phyloP scores from a whole-genome alignment of 192 early-diverging fungal species.

The Dissophora ornata region DNA sequence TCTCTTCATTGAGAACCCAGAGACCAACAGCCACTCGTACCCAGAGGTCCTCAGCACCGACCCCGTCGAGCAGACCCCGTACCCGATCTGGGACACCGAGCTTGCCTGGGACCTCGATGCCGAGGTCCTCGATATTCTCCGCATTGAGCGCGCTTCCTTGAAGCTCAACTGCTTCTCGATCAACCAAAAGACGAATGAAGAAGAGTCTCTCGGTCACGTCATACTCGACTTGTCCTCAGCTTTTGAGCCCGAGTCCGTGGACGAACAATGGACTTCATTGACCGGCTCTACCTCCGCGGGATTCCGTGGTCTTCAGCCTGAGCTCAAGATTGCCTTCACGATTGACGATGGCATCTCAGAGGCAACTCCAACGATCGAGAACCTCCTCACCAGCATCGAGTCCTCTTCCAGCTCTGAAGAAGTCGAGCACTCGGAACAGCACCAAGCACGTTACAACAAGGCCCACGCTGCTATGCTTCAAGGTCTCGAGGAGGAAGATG shows the following conservation, averaged over 20 bases:
- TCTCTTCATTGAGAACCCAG: slow-evolving; percentile 54
- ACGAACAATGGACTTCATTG: slow-evolving; percentile 53
- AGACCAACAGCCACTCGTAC: slow-evolving; percentile 55
- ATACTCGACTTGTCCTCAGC: slow-evolving; percentile 54
- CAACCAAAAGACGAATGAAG: slow-evolving; percentile 42
- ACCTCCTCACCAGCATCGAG: slow-evolving; percentile 48
- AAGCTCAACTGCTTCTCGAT: slow-evolving; percentile 59
- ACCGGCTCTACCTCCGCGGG: slow-evolving; percentile 33
- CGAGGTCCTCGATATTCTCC: slow-evolving; percentile 54
- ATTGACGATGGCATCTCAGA: slow-evolving; percentile 48
- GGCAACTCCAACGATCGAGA: slow-evolving; percentile 43
- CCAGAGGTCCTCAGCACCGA: slow-evolving; percentile 56
- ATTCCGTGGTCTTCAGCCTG: slow-evolving; percentile 49
- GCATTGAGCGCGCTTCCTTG: slow-evolving; percentile 53
- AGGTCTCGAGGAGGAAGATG: slow-evolving; percentile 44
- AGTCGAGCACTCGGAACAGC: slow-evolving; percentile 9
- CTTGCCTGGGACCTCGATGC: slow-evolving; percentile 61
- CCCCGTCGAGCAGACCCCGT: slow-evolving; percentile 54
- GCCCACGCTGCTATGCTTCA: slow-evolving; percentile 8
- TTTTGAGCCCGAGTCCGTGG: slow-evolving; percentile 39
- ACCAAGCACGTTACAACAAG: slow-evolving; percentile 8
- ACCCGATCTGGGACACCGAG: slow-evolving; percentile 61
- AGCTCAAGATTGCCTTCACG: slow-evolving; percentile 56
- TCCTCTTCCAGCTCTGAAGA: slow-evolving; percentile 41
- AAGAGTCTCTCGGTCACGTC: slow-evolving; percentile 54